Percentiles rank a stretch among this genome's conserved stretches.
phyloP scores from a whole-genome alignment of 768 basidiomycete genomes.

The Ephemerocybe angulata region DNA sequence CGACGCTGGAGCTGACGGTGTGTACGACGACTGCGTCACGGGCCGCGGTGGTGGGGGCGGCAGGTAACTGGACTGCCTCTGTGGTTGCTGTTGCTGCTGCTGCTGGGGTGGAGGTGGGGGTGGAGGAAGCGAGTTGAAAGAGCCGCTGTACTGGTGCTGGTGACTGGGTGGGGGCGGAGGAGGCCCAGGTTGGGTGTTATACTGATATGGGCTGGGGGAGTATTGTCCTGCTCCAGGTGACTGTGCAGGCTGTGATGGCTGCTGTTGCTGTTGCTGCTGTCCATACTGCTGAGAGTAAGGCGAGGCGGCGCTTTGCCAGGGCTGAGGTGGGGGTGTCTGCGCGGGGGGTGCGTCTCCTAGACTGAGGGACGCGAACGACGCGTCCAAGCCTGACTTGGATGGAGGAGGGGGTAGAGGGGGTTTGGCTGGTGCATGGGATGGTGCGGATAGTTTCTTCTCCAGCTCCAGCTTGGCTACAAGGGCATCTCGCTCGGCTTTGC shows the following conservation, averaged over 20 bases:
- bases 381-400: slow-evolving; percentile 41
- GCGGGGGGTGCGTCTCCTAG: slow-evolving; percentile 28
- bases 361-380: slow-evolving; percentile 56
- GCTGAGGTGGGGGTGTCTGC: slow-evolving; percentile 20
- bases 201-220: slow-evolving; percentile 3
- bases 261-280: slow-evolving; percentile 13
- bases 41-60: slow-evolving; percentile 22
- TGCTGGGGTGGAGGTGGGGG: slow-evolving; percentile 16
- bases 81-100: slow-evolving; percentile 10
- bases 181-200: slow-evolving; percentile 13
- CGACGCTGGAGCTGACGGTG: slow-evolving; percentile 19
- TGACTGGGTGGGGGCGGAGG: slow-evolving; percentile 16
- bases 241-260: not conserved
- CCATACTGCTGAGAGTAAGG: not conserved
- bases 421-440: slow-evolving; percentile 45
- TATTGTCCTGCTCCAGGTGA: no score
- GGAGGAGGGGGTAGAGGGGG: slow-evolving; percentile 49
- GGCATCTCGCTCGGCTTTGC: slow-evolving; percentile 67
- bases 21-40: slow-evolving; percentile 13
- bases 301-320: slow-evolving; percentile 7
- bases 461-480: slow-evolving; percentile 69
- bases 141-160: slow-evolving; percentile 15
- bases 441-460: slow-evolving; percentile 56
- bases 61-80: slow-evolving; percentile 2
- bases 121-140: slow-evolving; percentile 19